Percentiles rank a stretch among this genome's conserved stretches.
Conservation (phyloP, 306 rosid species). For the Neltuma alba region DNA sequence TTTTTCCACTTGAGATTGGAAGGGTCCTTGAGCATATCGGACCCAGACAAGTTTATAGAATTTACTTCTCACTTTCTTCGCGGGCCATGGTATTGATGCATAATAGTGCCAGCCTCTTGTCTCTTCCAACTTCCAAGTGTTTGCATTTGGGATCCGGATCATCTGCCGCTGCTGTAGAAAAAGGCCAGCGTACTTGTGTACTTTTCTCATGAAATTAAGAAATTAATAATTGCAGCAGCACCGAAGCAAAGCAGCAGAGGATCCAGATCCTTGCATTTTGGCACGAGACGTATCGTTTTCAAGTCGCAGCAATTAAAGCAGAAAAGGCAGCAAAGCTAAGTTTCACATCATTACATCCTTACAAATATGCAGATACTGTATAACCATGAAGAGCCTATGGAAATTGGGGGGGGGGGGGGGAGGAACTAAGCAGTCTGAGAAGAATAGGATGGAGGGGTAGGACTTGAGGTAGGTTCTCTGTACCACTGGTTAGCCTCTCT, state of each 20-base stretch:
- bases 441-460: slow-evolving; percentile 41
- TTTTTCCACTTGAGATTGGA: not conserved
- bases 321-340: not conserved
- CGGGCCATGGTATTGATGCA: not conserved
- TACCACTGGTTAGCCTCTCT: slow-evolving; percentile 84
- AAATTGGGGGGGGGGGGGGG: not conserved
- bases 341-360: slow-evolving; percentile 11
- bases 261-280: not conserved
- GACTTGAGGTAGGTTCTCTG: slow-evolving; percentile 71
- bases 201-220: not conserved
- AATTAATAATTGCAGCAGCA: not conserved
- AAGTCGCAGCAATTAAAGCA: not conserved
- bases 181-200: not conserved
- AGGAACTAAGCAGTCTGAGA: slow-evolving; percentile 35
- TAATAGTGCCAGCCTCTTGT: not conserved
- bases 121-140: not conserved
- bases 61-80: not conserved
- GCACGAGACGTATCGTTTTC: not conserved
- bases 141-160: not conserved
- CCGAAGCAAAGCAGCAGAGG: not conserved
- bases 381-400: not conserved
- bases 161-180: not conserved
- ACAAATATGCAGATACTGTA: not conserved
- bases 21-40: not conserved
- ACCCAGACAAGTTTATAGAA: not conserved